Evolutionary conservation across 2,329 filamentous ascomycete species (phyloP).

Genomic region (Eurotiales sp.): DNA sequence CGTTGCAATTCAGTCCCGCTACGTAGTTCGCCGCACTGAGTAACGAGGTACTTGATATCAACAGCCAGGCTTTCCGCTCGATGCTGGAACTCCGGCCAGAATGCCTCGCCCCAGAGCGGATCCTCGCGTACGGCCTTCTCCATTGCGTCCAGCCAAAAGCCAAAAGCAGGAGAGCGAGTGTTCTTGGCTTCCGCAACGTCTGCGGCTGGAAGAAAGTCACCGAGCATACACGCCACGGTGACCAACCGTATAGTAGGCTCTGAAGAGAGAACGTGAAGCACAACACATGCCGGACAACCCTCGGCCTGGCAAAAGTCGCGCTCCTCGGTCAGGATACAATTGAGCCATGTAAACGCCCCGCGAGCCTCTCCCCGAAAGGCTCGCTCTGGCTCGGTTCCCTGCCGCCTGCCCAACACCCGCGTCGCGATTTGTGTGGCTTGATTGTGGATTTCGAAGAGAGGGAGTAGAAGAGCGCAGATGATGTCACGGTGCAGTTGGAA

Average conservation of each 20-base stretch:
- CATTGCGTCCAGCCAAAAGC: constrained; percentile 37
- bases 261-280: constrained; percentile 41
- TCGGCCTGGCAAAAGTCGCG: constrained; percentile 56
- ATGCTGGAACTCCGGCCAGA: constrained; percentile 41
- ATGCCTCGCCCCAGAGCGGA: constrained; percentile 40
- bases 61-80: constrained; percentile 36
- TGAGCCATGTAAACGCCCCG: constrained; percentile 56
- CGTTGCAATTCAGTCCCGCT: constrained; percentile 15
- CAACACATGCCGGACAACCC: constrained; percentile 51
- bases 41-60: constrained; percentile 36
- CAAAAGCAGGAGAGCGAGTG: constrained; percentile 27
- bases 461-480: constrained; percentile 56
- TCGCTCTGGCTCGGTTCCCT: constrained; percentile 52
- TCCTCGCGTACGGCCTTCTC: constrained; percentile 40
- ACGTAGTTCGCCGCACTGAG: constrained; percentile 37
- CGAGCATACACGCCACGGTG: constrained; percentile 39
- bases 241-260: constrained; percentile 44
- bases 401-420: constrained; percentile 45
- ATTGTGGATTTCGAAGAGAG: constrained; percentile 55
- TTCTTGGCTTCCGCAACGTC: constrained; percentile 19
- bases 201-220: constrained; percentile 29
- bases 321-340: constrained; percentile 56
- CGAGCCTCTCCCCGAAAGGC: constrained; percentile 56
- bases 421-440: constrained; percentile 53
- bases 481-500: constrained; percentile 55